Evolutionary conservation across 169 alveolate genomes (phyloP), one percentile per base, ranked within the genome.

Genomic region (Plasmodium sp.): DNA sequence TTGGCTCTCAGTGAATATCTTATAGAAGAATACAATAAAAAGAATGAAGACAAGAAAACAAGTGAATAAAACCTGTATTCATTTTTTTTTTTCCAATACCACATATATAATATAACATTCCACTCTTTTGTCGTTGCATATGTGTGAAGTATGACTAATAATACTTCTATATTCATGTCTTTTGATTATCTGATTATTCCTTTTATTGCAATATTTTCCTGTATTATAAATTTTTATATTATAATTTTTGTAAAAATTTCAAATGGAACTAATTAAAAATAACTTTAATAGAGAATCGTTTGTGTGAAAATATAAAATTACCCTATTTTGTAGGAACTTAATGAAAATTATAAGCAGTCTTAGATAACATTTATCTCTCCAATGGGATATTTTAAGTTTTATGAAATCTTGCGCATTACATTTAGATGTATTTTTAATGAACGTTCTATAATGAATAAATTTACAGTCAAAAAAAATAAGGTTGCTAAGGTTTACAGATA

Each of bases 1-100:
- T 79, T 77, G 75, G 81, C 62, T 71, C 94, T 88, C 5, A 45
- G 94, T 79, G 90, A 88, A 79, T 88, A 88, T 45, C 34, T 88
- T 43, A 27, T 58, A 81, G 94, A 88, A 58, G 94, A 88, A 88
- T 88, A 62, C 58, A 88, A 36, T 31, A 81, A 80, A 54, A 88
- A 41, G 56, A 41, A 43, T 73, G 79, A 84, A 84, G 79, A 10
- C 34, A 39, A 84, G 18, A 83, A 83, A 83, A 34, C 22, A 83
- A 43, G 18, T 16, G 80, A 83, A 83, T 34, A 83, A 34, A 83
- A 56, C 22, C 5, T 22, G 22, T 62, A 14, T 34, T 62, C 9
- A 67, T 41, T 39, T 0, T 62, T 62, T 62, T 22, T 83, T 16
- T 51, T 71, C 73, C 75, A 22, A 7, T 39, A 12, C 48, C 43